Base-by-base conservation (phyloP, 2,329 filamentous ascomycete genomes). In the Leptosphaerulina australis region DNA sequence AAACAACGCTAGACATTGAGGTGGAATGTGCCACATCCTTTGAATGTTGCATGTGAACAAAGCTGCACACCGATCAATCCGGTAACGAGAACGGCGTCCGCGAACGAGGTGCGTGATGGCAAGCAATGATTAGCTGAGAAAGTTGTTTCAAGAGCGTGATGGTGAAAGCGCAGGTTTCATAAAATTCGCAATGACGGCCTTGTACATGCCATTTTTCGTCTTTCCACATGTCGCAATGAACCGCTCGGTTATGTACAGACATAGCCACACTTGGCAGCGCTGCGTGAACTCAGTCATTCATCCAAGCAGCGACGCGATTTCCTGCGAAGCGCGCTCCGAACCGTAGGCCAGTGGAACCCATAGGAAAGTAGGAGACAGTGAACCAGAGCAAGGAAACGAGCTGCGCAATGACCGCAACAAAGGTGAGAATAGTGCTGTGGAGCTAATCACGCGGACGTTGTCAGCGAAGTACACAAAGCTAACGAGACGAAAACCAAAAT, bases 281-380 rank as follows among this genome's bases (percentile, higher is more conserved):
- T 21, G 33, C 22, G 20, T 14, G 14, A 24, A 29, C 29, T 63
- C 45, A 96, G 51, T 88, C 87, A 37, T 83, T 87, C 84, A 97
- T 87, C 94, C 93, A 97, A 44, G 91, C 84, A 4, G 90, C 83
- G 28, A 95, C 89, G 68, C 92, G 84, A 68, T 87, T 87, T 15
- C 88, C 90, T 17, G 93, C 94, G 69, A 96, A 94, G 3, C 85
- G 86, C 33, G 91, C 90, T 50, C 91, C 91, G 60, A 96, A 84
- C 52, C 93, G 87, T 59, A 99, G 77, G 31, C 94, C 91, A 46
- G 87, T 89, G 49, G 89, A 90, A 30, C 94, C 94, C 92, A 97
- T 96, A 20, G 94, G 94, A 67, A 97, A 97, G 74, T 99, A 99
- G 76, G 90, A 96, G 73, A 97, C 86, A 36, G 97, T 81, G 76